These are phyloP conservation scores for Ustilago shanxiensis DNA, from an alignment of 1,284 basidiomycete genomes.

Conservation along the genomic window DNA sequence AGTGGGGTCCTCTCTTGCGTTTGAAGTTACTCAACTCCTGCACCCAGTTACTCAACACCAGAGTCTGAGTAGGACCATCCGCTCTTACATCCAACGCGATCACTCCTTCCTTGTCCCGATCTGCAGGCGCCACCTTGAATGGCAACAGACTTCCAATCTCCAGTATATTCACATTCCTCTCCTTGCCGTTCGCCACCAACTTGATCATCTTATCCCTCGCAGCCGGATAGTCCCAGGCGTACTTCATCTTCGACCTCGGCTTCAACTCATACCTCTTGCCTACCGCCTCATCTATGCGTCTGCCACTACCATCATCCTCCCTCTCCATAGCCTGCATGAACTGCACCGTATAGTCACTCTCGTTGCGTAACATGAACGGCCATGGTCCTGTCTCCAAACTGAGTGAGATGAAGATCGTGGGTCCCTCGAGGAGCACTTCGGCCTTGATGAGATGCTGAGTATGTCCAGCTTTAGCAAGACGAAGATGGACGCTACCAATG, in stretches of 20 bases:
- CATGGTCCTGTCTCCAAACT: conserved; percentile 79
- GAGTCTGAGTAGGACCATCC: conserved; percentile 85
- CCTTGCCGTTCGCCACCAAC: conserved; percentile 76
- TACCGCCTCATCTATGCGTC: conserved; percentile 46
- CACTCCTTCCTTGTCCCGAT: conserved; percentile 73
- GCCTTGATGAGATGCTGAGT: conserved; percentile 79
- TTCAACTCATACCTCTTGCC: conserved; percentile 74
- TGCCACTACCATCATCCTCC: conserved; percentile 38
- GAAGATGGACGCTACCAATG: conserved; percentile 86
- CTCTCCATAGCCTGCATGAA: conserved; percentile 76
- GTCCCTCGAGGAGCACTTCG: conserved; percentile 86
- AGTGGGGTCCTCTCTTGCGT: conserved; percentile 76
- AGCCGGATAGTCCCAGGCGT: conserved; percentile 96
- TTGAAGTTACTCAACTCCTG: conserved; percentile 90
- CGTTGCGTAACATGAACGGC: conserved; percentile 93
- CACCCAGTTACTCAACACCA: conserved; percentile 89
- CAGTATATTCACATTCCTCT: conserved; percentile 89
- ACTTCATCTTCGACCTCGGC: conserved; percentile 77
- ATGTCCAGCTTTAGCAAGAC: conserved; percentile 72
- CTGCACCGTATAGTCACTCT: conserved; percentile 80
- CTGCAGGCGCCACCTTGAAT: conserved; percentile 78
- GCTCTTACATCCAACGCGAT: conserved; percentile 94
- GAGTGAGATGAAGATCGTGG: conserved; percentile 89
- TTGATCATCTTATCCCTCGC: conserved; percentile 84
- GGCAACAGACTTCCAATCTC: conserved; percentile 95